Base-by-base conservation (phyloP, 1,284 basidiomycete species). In the Boletus hoseneyae region DNA sequence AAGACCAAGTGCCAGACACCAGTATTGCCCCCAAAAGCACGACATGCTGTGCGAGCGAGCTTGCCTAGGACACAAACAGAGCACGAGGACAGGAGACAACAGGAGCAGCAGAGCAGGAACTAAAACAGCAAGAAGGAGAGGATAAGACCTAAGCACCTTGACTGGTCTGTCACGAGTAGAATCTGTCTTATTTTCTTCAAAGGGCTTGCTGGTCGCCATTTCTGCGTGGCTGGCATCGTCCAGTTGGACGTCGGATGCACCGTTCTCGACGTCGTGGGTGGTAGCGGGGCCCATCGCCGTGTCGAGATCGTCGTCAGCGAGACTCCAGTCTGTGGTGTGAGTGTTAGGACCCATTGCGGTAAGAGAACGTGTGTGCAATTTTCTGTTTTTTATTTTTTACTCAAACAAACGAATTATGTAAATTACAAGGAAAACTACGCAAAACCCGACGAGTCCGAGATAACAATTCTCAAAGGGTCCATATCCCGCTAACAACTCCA, bases 71-170 rank as follows among this genome's bases (percentile, higher is more conserved):
- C 48, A 53, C 9, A 47, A 47, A 54, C 45, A 53, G 42, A 36
- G 57, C 66, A 68, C 54, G 55, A 25, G 23, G 23, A 7, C 23
- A 60, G 52, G 52, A 43, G 48, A 59, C 45, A 62, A 56, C 21
- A 47, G 43, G 41, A 51, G 61, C 40, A 51, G 54, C 51, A 66
- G 63, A 52, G 59, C 52, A 54, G 48, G 58, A 56, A 69, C 27
- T 38, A 25, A 53, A 54, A 60, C 21, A 62, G 56, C 53, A 67
- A 60, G 57, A 74, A 71, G 69, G 67, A 69, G 71, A 75, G 77
- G 79, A 66, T 50, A 47, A 77, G 78, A 82, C 77, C 79, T 85
- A 90, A 88, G 86, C 87, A 90, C 87, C 87, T 90, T 90, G 78
- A 85, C 74, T 74, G 86, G 85, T 76, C 87, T 89, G 74, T 90